Evolutionary conservation across 169 alveolate genomes (phyloP), one percentile per base, ranked within the genome.

Genomic region (Neospora caninum): DNA sequence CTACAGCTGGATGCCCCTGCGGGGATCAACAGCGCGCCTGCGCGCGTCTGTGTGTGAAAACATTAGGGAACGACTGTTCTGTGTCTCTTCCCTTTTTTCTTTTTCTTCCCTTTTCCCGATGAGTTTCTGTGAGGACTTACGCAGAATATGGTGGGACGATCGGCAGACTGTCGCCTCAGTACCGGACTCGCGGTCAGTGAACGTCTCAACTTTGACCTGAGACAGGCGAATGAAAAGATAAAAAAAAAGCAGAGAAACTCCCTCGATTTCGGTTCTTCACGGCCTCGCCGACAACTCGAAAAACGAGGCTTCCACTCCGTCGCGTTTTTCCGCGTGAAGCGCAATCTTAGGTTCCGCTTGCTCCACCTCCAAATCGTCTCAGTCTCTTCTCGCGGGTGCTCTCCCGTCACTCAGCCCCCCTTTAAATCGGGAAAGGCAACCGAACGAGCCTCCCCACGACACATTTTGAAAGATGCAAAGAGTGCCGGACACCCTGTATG

Each of bases 101-200:
- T 20, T 4, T 69, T 69, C 38, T 20, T 18, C 18, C 18, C n/a
- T 34, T 69, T 7, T 31, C 18, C 82, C 34, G 82, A 9, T 4
- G 13, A 31, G 6, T 4, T 69, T 34, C 82, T 34, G 82, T 49
- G 4, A 2, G 25, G 43, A 20, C 94, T 38, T 91, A 91, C 94
- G 89, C 43, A 91, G 98, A 83, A 98, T 91, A 91, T 98, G 99
- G 92, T 95, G 97, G 67, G 97, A 96, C 45, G 97, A 95, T 84
- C 95, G 97, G 80, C 97, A 96, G 34, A 96, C 84, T 7, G 94
- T 94, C 43, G 95, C 95, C 64, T 96, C 97, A 13, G 94, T 80
- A 45, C 93, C 93, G 25, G 94, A 86, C 78, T 94, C 96, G 53
- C 86, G 92, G 34, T 95, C 95, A 49, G 80, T 92, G n/a, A 91